Evolutionary conservation across 345 rosid species (phyloP), one percentile per base, ranked within the genome.

Genomic region (Jatropha curcas): DNA sequence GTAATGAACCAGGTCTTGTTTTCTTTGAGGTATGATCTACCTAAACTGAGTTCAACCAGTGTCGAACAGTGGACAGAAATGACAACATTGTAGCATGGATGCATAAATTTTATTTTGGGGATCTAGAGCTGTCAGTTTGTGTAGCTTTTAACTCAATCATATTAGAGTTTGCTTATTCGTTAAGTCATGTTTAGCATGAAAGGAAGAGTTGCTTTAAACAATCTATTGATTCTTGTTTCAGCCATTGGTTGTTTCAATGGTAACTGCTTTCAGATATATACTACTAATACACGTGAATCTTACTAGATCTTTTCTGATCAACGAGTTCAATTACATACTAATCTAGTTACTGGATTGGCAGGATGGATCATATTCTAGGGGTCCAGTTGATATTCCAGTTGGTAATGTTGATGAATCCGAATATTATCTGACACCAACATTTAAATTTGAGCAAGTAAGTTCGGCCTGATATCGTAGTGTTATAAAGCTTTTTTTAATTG

Each of bases 341-440:
- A 39, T 76, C 48, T 9, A 33, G 34, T 69, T 34, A 7, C 14
- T 62, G 65, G 65, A 62, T 60, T 56, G 58, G 60, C 85, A 94
- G 98, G 98, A 94, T 80, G 97, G 97, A 77, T 92, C 98, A 0
- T 94, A 90, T 84, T 89, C 97, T 16, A 83, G 96, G 84, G 98
- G 98, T 57, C 97, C 98, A 7, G 82, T 89, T 56, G 78, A 81
- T 73, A 84, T 94, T 65, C 97, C 90, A 35, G 86, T 92, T 34
- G 88, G 86, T 31, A 88, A 92, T 52, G 71, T 57, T 70, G 88
- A 86, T 76, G 90, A 86, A 31, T 84, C 92, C 0, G 78, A 84
- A n/a, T 86, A 92, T 81, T 87, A 83, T 76, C 82, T 89, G 37
- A 79, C 89, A 28, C 94, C 97, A 5, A 90, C 93, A 55, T 89